These are phyloP conservation scores for Ustilago hordei DNA, from an alignment of 1,284 basidiomycete genomes.

Conservation along the genomic window DNA sequence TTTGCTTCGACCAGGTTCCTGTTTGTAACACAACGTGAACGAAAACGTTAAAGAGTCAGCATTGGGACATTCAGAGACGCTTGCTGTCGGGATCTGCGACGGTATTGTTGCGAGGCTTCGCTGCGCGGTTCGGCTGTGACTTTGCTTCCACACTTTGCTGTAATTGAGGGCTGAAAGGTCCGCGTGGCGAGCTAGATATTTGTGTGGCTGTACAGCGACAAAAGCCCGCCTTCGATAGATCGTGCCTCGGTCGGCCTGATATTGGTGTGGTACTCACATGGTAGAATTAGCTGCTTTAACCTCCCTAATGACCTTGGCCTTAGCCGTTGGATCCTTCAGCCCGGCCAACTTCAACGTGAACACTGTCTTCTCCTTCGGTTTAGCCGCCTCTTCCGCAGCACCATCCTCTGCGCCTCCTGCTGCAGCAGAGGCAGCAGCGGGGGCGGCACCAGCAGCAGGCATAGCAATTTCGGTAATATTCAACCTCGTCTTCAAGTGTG, in stretches of 20 bases:
- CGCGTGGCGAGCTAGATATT: too few species aligned
- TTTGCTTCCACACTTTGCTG: too few species aligned
- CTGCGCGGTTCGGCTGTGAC: too few species aligned
- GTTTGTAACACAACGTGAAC: neutral
- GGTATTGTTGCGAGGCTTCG: too few species aligned
- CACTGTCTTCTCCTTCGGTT: slow-evolving; percentile 98
- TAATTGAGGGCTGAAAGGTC: too few species aligned
- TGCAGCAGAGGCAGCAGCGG: slow-evolving; percentile 32
- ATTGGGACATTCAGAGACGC: neutral
- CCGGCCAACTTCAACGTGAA: slow-evolving; percentile 82
- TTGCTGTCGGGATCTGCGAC: neutral
- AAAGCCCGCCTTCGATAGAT: too few species aligned
- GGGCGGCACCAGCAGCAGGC: slow-evolving; percentile 78
- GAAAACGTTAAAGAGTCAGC: neutral
- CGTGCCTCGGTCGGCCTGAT: too few species aligned
- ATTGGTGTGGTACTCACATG: slow-evolving; percentile 45
- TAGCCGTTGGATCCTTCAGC: slow-evolving; percentile 65
- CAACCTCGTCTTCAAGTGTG: slow-evolving; percentile 89
- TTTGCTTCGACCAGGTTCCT: slow-evolving; percentile 78
- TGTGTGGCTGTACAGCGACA: too few species aligned
- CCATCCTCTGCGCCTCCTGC: slow-evolving; percentile 56
- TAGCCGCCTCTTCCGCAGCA: slow-evolving; percentile 79
- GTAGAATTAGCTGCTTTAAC: slow-evolving; percentile 79
- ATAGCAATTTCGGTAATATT: slow-evolving; percentile 99
- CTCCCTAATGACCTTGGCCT: slow-evolving; percentile 98